Evolutionary conservation across 164 flowering plant species (phyloP).

Genomic region (Litsea cubeba): DNA sequence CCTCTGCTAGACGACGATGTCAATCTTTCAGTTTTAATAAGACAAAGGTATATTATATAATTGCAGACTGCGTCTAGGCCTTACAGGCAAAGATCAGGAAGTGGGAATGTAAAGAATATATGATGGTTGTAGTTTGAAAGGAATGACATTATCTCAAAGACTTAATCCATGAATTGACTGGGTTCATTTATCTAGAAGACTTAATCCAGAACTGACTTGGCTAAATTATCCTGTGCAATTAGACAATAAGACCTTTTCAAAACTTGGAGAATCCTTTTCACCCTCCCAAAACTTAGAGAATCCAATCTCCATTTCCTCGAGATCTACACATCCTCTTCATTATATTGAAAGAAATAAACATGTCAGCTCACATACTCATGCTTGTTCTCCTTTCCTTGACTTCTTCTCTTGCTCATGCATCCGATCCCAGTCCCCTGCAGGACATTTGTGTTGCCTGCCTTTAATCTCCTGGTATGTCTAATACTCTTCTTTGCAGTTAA

Average conservation of each 20-base stretch:
- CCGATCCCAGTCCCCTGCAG: constrained; percentile 8
- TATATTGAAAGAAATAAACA: not conserved
- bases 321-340: not conserved
- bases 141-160: not conserved
- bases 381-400: constrained; percentile 1
- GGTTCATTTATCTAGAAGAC: not conserved
- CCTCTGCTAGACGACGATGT: too few species aligned
- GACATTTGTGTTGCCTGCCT: constrained; percentile 3
- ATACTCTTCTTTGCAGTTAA: too few species aligned
- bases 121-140: too few species aligned
- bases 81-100: too few species aligned
- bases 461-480: not conserved
- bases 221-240: not conserved
- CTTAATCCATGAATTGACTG: not conserved
- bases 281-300: not conserved
- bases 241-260: not conserved
- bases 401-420: not conserved
- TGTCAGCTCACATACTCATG: not conserved
- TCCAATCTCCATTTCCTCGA: not conserved
- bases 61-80: too few species aligned
- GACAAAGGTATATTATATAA: too few species aligned
- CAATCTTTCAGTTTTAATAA: too few species aligned
- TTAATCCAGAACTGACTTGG: not conserved
- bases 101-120: not conserved
- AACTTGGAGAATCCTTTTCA: not conserved